Percentiles rank a stretch among this genome's conserved stretches.
phyloP scores from a whole-genome alignment of 305 asterid genomes.

The Andrographis paniculata region DNA sequence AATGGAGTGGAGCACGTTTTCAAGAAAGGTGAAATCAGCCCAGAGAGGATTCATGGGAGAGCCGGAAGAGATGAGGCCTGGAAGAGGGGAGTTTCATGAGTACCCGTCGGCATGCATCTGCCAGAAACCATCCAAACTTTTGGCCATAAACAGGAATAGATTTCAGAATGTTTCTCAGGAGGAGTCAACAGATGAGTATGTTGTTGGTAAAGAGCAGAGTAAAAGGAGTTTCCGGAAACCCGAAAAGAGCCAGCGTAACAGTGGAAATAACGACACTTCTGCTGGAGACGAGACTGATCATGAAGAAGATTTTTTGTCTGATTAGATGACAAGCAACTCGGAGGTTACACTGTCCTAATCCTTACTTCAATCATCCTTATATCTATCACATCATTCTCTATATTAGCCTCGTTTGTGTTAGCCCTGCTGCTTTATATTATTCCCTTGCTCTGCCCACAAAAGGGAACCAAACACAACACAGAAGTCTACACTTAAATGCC shows the following conservation, averaged over 20 bases:
- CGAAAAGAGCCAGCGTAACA: conserved; percentile 21
- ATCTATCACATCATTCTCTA: too few species aligned
- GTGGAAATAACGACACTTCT: conserved; percentile 22
- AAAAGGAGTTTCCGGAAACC: conserved; percentile 18
- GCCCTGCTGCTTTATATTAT: too few species aligned
- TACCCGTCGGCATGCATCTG: conserved; percentile 89
- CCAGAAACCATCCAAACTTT: conserved; percentile 43
- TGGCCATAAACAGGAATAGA: conserved; percentile 22
- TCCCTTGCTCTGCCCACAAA: too few species aligned
- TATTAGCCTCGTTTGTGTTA: not conserved
- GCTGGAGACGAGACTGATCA: conserved; percentile 34
- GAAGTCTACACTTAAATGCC: too few species aligned
- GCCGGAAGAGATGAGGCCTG: conserved; percentile 89
- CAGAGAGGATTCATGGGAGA: conserved; percentile 99
- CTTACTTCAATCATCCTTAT: too few species aligned
- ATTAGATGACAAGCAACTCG: conserved; percentile 25
- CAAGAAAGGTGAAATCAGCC: conserved; percentile 79
- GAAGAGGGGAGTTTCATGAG: conserved; percentile 94
- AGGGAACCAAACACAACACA: too few species aligned
- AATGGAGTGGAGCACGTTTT: conserved; percentile 76
- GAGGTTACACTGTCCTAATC: conserved; percentile 6
- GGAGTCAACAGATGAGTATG: conserved; percentile 18
- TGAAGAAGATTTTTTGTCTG: conserved; percentile 34
- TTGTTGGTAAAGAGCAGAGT: conserved; percentile 16
- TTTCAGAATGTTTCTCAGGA: conserved; percentile 29